Percentiles rank a stretch among this genome's conserved stretches.
phyloP scores from a whole-genome alignment of 306 rosid species.

The Cicer arietinum region DNA sequence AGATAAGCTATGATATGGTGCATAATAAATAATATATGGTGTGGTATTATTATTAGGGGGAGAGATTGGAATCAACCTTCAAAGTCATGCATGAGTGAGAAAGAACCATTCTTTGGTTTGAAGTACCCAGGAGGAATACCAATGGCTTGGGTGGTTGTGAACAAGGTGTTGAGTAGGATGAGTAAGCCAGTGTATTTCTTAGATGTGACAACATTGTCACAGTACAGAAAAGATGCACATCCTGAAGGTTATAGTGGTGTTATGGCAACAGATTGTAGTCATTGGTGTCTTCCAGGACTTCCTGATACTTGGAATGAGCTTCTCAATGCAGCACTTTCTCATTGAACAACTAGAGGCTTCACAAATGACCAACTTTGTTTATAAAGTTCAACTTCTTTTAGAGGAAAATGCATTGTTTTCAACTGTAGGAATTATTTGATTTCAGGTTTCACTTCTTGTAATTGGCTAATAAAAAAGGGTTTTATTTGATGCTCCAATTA shows the following conservation, averaged over 20 bases:
- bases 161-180: conserved; percentile 70
- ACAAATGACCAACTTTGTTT: conserved; percentile 21
- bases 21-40: not conserved
- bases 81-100: conserved; percentile 72
- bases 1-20: not conserved
- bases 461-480: conserved; percentile 54
- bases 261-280: conserved; percentile 77
- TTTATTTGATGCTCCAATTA: conserved; percentile 33
- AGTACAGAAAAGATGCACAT: conserved; percentile 85
- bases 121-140: conserved; percentile 90
- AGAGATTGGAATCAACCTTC: conserved; percentile 87
- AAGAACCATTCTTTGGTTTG: conserved; percentile 65
- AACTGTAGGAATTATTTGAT: conserved; percentile 41
- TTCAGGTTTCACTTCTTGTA: conserved; percentile 43
- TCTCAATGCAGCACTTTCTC: conserved; percentile 65
- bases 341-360: conserved; percentile 19
- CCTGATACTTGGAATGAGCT: conserved; percentile 97
- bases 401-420: conserved; percentile 51
- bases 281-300: conserved; percentile 96
- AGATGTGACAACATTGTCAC: conserved; percentile 80
- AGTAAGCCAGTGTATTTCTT: conserved; percentile 74
- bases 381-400: conserved; percentile 31
- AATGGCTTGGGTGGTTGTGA: conserved; percentile 79
- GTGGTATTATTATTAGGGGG: conserved; percentile 60
- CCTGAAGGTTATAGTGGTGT: conserved; percentile 74